Evolutionary conservation across 208 protist species (phyloP).

Genomic region (Wallacemonas sp.): DNA sequence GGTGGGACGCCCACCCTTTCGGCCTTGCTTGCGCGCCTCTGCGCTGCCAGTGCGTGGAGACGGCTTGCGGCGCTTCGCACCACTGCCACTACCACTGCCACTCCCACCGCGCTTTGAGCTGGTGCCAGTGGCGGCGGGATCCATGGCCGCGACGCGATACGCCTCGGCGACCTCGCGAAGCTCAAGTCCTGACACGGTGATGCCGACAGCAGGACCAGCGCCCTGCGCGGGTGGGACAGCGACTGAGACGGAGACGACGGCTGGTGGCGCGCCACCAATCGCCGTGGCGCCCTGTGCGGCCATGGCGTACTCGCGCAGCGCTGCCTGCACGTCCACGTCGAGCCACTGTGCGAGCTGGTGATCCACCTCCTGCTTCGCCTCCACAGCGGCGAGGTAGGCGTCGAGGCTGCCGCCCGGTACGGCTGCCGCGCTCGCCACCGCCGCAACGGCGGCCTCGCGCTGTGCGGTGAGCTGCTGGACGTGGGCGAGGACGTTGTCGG

Average conservation of each 20-base stretch:
- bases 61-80: neutral
- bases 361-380: conserved; percentile 27
- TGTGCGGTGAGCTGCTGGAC: conserved; percentile 14
- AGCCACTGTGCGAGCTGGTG: conserved; percentile 33
- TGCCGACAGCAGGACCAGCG: too few species aligned
- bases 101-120: too few species aligned
- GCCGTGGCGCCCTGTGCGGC: neutral
- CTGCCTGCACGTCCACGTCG: conserved; percentile 21
- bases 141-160: neutral
- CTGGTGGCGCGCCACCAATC: neutral
- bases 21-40: neutral
- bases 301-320: conserved; percentile 14
- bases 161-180: conserved; percentile 37
- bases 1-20: neutral
- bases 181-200: neutral
- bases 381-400: conserved; percentile 39
- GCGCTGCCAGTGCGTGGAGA: neutral
- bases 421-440: conserved; percentile 14
- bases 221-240: neutral
- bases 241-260: neutral
- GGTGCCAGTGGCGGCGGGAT: neutral
- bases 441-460: neutral
- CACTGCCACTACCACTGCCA: too few species aligned
- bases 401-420: conserved; percentile 7
- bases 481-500: conserved; percentile 17